These are phyloP conservation scores for Eucalyptus shirleyi DNA, from an alignment of 345 rosid genomes.

Conservation along the genomic window DNA sequence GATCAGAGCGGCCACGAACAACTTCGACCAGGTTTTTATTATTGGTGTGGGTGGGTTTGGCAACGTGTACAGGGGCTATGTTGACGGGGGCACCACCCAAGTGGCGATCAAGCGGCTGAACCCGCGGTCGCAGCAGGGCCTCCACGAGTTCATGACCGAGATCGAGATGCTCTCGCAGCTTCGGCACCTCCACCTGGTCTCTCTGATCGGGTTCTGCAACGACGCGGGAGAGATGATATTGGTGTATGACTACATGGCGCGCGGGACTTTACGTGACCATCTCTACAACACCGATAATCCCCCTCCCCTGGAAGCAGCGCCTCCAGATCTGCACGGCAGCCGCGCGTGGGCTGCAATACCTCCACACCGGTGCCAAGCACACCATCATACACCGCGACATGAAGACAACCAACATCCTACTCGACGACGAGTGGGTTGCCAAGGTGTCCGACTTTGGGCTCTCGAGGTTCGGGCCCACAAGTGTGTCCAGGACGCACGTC, in stretches of 20 bases:
- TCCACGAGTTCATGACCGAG: conserved; percentile 24
- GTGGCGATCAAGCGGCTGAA: conserved; percentile 32
- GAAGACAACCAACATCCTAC: conserved; percentile 4
- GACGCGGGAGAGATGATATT: conserved; percentile 32
- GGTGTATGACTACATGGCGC: conserved; percentile 22
- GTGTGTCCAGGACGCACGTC: conserved; percentile 16
- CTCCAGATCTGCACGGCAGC: conserved; percentile 32
- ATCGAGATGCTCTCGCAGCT: conserved; percentile 26
- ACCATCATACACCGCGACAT: conserved; percentile 11
- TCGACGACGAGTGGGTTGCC: conserved; percentile 22
- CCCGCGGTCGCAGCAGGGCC: conserved; percentile 22
- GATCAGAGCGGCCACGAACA: too few species aligned
- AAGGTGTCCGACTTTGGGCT: conserved; percentile 1
- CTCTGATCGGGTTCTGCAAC: conserved; percentile 29
- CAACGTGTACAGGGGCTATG: conserved; percentile 17
- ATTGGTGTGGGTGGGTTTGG: conserved; percentile 35
- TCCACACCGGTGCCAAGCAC: conserved; percentile 6
- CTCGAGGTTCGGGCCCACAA: neutral
- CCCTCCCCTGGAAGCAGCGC: conserved; percentile 21
- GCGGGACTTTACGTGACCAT: conserved; percentile 12
- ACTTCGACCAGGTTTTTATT: conserved; percentile 1
- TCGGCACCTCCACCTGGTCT: conserved; percentile 18
- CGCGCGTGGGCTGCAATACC: conserved; percentile 29
- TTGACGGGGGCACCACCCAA: neutral
- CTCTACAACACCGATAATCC: conserved; percentile 6